These are phyloP conservation scores for Pseudopithomyces chartarum DNA, from an alignment of 2,329 filamentous ascomycete genomes.

Conservation along the genomic window DNA sequence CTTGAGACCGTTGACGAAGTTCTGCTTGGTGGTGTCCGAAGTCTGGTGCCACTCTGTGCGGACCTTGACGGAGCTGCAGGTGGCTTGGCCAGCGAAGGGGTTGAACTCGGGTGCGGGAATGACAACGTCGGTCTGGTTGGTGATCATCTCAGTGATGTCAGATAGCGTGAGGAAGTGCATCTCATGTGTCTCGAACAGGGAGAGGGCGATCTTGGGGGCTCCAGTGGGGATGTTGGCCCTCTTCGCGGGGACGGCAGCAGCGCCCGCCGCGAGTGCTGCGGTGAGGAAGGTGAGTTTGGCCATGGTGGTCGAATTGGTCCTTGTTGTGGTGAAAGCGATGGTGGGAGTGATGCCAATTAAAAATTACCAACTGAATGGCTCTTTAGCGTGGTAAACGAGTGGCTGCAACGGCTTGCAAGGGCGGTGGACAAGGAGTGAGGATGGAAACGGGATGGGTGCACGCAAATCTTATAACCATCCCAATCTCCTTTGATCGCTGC, in stretches of 20 bases:
- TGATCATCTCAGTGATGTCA: constrained; percentile 1
- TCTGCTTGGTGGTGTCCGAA: constrained; percentile 26
- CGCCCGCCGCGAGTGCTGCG: constrained; percentile 6
- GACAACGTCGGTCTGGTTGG: neutral
- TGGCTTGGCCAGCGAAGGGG: constrained; percentile 13
- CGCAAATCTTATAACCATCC: constrained; percentile 9
- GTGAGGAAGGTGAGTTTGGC: neutral
- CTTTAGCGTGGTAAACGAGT: constrained; percentile 5
- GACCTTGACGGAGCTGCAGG: constrained; percentile 34
- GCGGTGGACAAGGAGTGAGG: constrained; percentile 1
- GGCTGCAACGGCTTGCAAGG: constrained; percentile 5
- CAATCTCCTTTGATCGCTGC: constrained; percentile 6
- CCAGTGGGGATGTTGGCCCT: constrained; percentile 1
- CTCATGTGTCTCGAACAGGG: constrained; percentile 1
- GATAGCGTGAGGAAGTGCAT: neutral
- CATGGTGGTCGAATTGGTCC: constrained; percentile 1
- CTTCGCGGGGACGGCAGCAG: constrained; percentile 2
- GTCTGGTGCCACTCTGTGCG: constrained; percentile 39
- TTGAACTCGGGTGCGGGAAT: neutral
- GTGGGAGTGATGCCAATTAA: neutral
- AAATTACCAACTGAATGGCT: constrained; percentile 10
- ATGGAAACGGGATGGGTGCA: neutral
- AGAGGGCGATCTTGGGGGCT: neutral
- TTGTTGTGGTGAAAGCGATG: neutral
- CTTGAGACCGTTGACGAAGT: constrained; percentile 34